Evolutionary conservation across 2,329 filamentous ascomycete species (phyloP).

Genomic region (Cordyceps cicadae): DNA sequence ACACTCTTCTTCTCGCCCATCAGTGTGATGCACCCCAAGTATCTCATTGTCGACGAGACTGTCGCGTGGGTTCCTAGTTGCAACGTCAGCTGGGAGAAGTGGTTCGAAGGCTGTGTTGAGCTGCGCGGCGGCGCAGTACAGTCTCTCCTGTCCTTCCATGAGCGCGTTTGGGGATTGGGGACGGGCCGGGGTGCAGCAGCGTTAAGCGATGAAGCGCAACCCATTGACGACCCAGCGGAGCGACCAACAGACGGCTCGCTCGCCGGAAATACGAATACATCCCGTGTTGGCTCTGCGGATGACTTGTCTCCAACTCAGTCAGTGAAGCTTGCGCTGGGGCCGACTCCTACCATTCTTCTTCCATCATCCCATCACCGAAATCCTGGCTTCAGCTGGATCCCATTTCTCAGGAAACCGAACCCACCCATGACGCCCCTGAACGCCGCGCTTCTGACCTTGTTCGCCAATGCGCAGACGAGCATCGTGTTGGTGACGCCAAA

Average conservation of each 20-base stretch:
- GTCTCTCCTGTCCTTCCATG: constrained; percentile 59
- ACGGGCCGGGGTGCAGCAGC: constrained; percentile 14
- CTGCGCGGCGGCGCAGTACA: constrained; percentile 54
- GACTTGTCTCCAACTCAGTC: constrained; percentile 21
- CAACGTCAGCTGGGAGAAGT: constrained; percentile 81
- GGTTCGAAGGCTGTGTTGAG: constrained; percentile 71
- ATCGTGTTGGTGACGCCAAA: constrained; percentile 74
- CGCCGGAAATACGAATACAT: background rate
- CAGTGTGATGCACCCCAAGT: constrained; percentile 85
- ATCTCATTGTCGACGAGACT: constrained; percentile 61
- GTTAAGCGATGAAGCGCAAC: background rate
- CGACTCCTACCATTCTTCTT: constrained; percentile 53
- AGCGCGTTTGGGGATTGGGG: constrained; percentile 51
- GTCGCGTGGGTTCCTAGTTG: constrained; percentile 66
- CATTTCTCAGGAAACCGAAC: constrained; percentile 40
- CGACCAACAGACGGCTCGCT: background rate
- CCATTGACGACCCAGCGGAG: background rate
- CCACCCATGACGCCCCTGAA: constrained; percentile 62
- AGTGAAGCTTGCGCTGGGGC: constrained; percentile 17
- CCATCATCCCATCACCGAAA: constrained; percentile 67
- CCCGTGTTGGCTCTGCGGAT: background rate
- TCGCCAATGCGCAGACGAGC: constrained; percentile 46
- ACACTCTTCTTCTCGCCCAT: constrained; percentile 73
- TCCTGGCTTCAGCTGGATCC: constrained; percentile 52
- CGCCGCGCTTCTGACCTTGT: constrained; percentile 50